A percentile compares a stretch with the other conserved stretches of the same genome.
Conservation (phyloP, 768 basidiomycete species). For the Dioszegia hungarica region DNA sequence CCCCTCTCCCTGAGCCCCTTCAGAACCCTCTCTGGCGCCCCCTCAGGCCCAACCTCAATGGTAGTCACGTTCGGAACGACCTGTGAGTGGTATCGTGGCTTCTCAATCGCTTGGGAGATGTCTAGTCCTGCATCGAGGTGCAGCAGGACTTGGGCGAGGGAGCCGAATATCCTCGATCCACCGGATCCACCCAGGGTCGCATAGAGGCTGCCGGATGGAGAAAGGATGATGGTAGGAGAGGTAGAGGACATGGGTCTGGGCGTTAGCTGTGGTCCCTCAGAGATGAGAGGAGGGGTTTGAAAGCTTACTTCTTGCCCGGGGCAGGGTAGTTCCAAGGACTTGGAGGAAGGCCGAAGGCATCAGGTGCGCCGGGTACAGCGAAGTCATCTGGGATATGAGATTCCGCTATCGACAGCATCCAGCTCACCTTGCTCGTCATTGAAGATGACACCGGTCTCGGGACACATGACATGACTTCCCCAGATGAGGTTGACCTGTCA, state of each 20-base stretch:
- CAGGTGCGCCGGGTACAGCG: slow-evolving; percentile 74
- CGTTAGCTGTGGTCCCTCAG: too few species aligned
- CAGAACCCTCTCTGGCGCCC: slow-evolving; percentile 52
- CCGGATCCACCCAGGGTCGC: slow-evolving; percentile 78
- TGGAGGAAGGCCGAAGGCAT: slow-evolving; percentile 57
- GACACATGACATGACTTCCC: slow-evolving; percentile 80
- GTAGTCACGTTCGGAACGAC: slow-evolving; percentile 60
- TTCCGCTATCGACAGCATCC: background rate
- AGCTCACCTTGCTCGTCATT: slow-evolving; percentile 67
- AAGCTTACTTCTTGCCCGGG: slow-evolving; percentile 61
- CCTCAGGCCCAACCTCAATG: slow-evolving; percentile 54
- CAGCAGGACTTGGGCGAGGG: slow-evolving; percentile 72
- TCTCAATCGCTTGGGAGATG: slow-evolving; percentile 74
- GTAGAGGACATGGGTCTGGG: slow-evolving; percentile 76
- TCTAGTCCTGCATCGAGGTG: slow-evolving; percentile 73
- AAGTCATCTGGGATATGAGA: slow-evolving; percentile 67
- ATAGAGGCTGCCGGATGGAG: slow-evolving; percentile 67
- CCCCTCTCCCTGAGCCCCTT: slow-evolving; percentile 59
- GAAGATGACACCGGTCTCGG: slow-evolving; percentile 78
- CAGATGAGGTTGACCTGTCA: slow-evolving; percentile 73
- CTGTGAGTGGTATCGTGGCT: slow-evolving; percentile 77
- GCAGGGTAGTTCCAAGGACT: slow-evolving; percentile 70
- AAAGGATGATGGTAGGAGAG: slow-evolving; percentile 71
- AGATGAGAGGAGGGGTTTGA: background rate
- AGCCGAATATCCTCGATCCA: slow-evolving; percentile 75